Evolutionary conservation across 1,284 basidiomycete genomes (phyloP), one percentile per base, ranked within the genome.

Genomic region (Boletus semigastroideus): DNA sequence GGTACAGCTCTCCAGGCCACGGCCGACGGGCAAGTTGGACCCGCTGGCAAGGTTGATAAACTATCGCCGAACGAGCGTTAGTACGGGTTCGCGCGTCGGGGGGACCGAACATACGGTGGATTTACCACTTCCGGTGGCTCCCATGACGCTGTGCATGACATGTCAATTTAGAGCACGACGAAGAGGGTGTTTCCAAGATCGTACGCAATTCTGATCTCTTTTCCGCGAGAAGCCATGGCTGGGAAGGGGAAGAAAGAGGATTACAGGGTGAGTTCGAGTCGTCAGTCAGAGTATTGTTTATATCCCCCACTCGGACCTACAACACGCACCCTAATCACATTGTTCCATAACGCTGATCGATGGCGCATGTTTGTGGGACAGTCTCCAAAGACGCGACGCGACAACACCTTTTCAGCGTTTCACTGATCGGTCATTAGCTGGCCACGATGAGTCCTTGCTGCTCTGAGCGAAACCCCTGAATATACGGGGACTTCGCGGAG

Each of bases 121-220:
- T 63, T 76, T 76, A 42, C 74, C 74, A 53, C 70, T 75, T 54
- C 74, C 74, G 10, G 76, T 75, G 33, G 73, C 62, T 1, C 75
- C 76, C 75, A 77, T 76, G 19, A 76, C 64, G 4, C 75, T 77
- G 62, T 56, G n/a, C 14, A 41, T 12, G 38, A 7, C 6, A 16
- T n/a, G 11, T 22, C 5, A 22, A 5, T 59, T n/a, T 34, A 61
- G 48, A 41, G n/a, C 12, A 47, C 9, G 27, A 40, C 25, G 34
- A 38, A 17, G 2, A 2, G 37, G 41, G 41, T 1, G 22, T 25
- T 14, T 7, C n/a, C 7, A 17, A 38, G 38, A 44, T 40, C 62
- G 54, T 66, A 68, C 66, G 66, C 66, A 55, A 71, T 68, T 54
- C 63, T 55, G 42, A 71, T 60, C 16, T 71, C 66, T 51, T 66